Base-by-base conservation (phyloP, 2,329 filamentous ascomycete species). In the Calonectria ilicicola region DNA sequence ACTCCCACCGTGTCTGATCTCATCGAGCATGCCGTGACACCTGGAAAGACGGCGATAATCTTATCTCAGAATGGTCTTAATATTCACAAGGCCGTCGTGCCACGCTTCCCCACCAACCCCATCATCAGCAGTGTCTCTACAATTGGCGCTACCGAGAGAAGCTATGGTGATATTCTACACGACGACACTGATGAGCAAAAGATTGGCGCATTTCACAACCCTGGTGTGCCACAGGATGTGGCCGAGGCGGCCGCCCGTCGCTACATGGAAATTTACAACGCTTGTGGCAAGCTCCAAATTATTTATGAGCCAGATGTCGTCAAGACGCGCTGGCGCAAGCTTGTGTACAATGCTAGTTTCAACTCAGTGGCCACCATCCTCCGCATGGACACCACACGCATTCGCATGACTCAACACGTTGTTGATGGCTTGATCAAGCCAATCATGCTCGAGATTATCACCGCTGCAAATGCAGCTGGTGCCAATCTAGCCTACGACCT, bases 11-110 rank as follows among this genome's bases (percentile, higher is more conserved):
- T 67, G 2, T 10, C 42, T 2, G 65, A 67, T 21, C 2, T 67
- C 1, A 67, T 67, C 19, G 40, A 27, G 8, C 40, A 40, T 12
- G 65, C 65, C 1, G 44, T 67, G 38, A 49, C 51, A 4, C 65
- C 65, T 3, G 51, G 65, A 2, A 35, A 23, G 14, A 67, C 65
- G 2, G 7, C 42, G 14, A 67, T 67, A 38, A 51, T 67, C 3
- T 21, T 67, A n/a, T 56, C 51, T 6, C 65, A 67, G 32, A 67
- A 67, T 2, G 65, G 65, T 6, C 65, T 67, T 26, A 67, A 67
- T n/a, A 60, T 67, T 38, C 49, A 67, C 8, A 29, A 4, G 1
- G 47, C 65, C 5, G 56, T 67, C 19, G 23, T 67, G 19, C 46
- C 51, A 17, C 51, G 38, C 29, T 67, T 67, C 38, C 65, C 65